Percentiles rank a stretch among this genome's conserved stretches.
Evolutionary conservation across 2,329 filamentous ascomycete species (phyloP).

Genomic region (Diaporthe citriasiana): DNA sequence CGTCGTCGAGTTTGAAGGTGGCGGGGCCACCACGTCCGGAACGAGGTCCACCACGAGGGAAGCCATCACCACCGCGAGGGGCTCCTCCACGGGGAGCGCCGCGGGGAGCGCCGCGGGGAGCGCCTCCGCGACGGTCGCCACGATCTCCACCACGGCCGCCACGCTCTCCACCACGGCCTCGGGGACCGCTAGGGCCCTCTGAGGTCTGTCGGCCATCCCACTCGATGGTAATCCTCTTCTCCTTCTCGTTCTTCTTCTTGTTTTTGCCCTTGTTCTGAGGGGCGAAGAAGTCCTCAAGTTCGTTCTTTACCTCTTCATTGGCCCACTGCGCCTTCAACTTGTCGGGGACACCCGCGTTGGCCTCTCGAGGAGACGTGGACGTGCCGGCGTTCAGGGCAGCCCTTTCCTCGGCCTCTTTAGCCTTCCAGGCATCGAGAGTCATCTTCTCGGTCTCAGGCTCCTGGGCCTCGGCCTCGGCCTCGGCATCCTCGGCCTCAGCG

Average conservation of each 20-base stretch:
- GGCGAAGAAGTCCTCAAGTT: conserved; percentile 80
- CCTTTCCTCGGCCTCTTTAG: conserved; percentile 81
- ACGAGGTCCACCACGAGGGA: conserved; percentile 57
- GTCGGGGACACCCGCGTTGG: conserved; percentile 83
- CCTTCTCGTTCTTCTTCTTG: conserved; percentile 81
- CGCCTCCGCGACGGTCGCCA: conserved; percentile 62
- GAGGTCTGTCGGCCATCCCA: background rate
- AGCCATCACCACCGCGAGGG: conserved; percentile 60
- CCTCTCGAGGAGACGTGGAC: conserved; percentile 83
- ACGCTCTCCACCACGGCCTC: conserved; percentile 67
- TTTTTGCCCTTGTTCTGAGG: conserved; percentile 81
- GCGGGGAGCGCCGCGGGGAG: conserved; percentile 60
- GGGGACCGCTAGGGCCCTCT: conserved; percentile 65
- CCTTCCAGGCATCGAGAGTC: conserved; percentile 91
- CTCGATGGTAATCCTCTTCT: background rate
- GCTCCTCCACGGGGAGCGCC: conserved; percentile 63
- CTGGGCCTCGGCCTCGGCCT: conserved; percentile 57
- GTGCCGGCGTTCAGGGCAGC: conserved; percentile 73
- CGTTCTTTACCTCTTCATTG: conserved; percentile 79
- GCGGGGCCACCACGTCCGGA: conserved; percentile 61
- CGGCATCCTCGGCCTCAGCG: conserved; percentile 61
- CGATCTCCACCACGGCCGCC: conserved; percentile 60
- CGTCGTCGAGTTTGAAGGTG: conserved; percentile 71
- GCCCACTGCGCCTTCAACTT: conserved; percentile 88
- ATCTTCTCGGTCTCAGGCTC: conserved; percentile 89